Percentiles rank a stretch among this genome's conserved stretches.
phyloP scores from a whole-genome alignment of 1,284 basidiomycete genomes.

The Rhodotorula glutinis region DNA sequence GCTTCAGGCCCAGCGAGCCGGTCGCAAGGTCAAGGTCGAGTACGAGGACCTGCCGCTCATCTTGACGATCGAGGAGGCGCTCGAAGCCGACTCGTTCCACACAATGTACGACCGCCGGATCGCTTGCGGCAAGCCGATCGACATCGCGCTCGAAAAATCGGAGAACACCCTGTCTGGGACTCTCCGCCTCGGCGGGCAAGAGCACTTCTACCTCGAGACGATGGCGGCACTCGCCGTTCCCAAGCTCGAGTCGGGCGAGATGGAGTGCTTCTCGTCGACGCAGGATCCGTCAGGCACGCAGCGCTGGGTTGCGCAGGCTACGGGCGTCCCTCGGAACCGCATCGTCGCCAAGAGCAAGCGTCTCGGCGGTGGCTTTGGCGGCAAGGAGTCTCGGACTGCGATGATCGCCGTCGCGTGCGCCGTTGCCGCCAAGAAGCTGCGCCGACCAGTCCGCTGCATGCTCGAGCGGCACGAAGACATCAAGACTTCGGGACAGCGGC shows the following conservation, averaged over 20 bases:
- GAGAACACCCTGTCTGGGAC: slow-evolving; percentile 45
- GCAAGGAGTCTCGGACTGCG: slow-evolving; percentile 45
- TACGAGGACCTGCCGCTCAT: slow-evolving; percentile 48
- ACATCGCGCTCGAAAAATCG: slow-evolving; percentile 35
- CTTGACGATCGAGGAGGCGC: slow-evolving; percentile 47
- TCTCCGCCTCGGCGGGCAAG: slow-evolving; percentile 46
- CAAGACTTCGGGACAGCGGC: slow-evolving; percentile 47
- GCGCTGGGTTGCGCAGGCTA: slow-evolving; percentile 46
- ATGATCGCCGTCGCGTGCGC: slow-evolving; percentile 42
- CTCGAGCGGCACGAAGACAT: slow-evolving; percentile 50
- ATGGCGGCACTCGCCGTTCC: slow-evolving; percentile 48
- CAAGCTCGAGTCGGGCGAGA: slow-evolving; percentile 48
- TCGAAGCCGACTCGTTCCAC: slow-evolving; percentile 41
- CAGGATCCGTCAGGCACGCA: slow-evolving; percentile 49
- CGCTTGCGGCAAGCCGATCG: slow-evolving; percentile 38
- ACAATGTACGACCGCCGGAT: slow-evolving; percentile 38
- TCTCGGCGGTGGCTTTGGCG: slow-evolving; percentile 49
- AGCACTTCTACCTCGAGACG: slow-evolving; percentile 44
- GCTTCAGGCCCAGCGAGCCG: slow-evolving; percentile 47
- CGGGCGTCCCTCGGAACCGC: slow-evolving; percentile 48
- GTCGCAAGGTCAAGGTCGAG: slow-evolving; percentile 46
- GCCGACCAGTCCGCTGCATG: slow-evolving; percentile 47
- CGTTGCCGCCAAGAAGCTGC: slow-evolving; percentile 46
- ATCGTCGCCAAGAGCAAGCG: slow-evolving; percentile 46
- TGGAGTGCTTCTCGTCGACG: slow-evolving; percentile 48